Evolutionary conservation across 2,329 filamentous ascomycete species (phyloP).

Genomic region (Pseudopyricularia cyperi): DNA sequence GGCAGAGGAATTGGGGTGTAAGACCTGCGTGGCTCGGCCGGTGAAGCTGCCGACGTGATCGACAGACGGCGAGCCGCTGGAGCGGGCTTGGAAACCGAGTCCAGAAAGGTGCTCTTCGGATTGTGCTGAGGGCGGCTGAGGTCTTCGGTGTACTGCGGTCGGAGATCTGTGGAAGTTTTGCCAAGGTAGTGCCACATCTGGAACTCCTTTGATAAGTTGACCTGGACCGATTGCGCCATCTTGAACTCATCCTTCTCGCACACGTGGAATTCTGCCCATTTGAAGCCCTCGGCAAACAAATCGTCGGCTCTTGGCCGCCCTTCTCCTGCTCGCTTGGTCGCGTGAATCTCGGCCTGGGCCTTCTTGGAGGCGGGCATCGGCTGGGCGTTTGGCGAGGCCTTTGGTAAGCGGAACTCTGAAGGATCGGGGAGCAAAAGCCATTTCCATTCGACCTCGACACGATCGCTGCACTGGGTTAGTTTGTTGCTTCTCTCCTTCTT

Average conservation of each 20-base stretch:
- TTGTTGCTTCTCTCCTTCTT: neutral
- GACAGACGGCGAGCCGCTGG: conserved; percentile 14
- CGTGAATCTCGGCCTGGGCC: conserved; percentile 54
- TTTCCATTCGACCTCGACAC: conserved; percentile 72
- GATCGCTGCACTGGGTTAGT: conserved; percentile 45
- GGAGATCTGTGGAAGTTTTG: conserved; percentile 75
- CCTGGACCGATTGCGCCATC: conserved; percentile 50
- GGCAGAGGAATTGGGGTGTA: conserved; percentile 13
- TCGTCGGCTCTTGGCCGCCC: conserved; percentile 53
- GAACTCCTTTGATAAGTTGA: conserved; percentile 60
- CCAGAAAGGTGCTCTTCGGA: conserved; percentile 57
- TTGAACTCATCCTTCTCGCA: conserved; percentile 28
- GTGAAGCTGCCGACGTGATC: conserved; percentile 4
- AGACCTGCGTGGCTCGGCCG: conserved; percentile 7
- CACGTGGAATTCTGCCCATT: conserved; percentile 70
- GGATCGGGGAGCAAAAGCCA: conserved; percentile 65
- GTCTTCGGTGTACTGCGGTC: conserved; percentile 82
- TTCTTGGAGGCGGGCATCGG: conserved; percentile 53
- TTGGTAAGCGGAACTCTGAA: conserved; percentile 57
- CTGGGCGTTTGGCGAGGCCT: conserved; percentile 59
- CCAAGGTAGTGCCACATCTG: conserved; percentile 85
- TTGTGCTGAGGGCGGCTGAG: conserved; percentile 46
- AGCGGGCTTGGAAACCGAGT: conserved; percentile 43
- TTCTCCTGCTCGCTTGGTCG: conserved; percentile 48
- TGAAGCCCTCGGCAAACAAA: conserved; percentile 52